Base-by-base conservation (phyloP, 768 basidiomycete species). In the Agaricus blazei region DNA sequence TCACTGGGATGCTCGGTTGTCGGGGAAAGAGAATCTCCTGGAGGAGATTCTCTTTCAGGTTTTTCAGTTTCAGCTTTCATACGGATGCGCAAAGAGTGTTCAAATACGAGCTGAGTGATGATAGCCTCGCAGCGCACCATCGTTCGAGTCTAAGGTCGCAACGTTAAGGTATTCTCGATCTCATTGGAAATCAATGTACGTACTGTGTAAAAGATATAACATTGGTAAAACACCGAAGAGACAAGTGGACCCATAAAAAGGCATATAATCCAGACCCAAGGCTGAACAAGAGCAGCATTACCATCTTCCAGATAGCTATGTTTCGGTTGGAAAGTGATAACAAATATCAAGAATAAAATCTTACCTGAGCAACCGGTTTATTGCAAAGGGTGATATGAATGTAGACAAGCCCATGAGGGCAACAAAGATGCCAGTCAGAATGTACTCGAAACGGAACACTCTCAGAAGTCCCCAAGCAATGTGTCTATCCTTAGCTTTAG, bases 261-360 rank as follows among this genome's bases (percentile, higher is more conserved):
- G 61, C 69, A 69, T 0, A 68, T 27, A 23, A 88, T 76, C 85
- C 87, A 89, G 9, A 88, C 77, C 80, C 85, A 87, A 1, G 87
- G 87, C 41, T 76, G 75, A 24, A 83, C 67, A 8, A 68, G 61
- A 0, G 82, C 75, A 28, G 68, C 72, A 52, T 73, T 62, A 4
- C 80, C 68, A 3, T 63, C 74, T 66, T 87, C 84, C 15, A 89
- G 66, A 62, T 86, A 83, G 38, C 78, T 83, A 52, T 28, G 43
- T 7, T 31, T 26, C 14, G 15, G 29, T 37, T 53, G 26, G 42
- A 48, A 47, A 48, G 15, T 23, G 27, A 47, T 3, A 41, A 12
- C 23, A 31, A 45, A 26, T 41, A 26, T 11, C n/a, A 46, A 37
- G 40, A 29, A 15, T 14, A 28, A 19, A 11, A 46, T 67, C 40